phyloP scores from a whole-genome alignment of 345 rosid species.

The Corymbia maculata region DNA sequence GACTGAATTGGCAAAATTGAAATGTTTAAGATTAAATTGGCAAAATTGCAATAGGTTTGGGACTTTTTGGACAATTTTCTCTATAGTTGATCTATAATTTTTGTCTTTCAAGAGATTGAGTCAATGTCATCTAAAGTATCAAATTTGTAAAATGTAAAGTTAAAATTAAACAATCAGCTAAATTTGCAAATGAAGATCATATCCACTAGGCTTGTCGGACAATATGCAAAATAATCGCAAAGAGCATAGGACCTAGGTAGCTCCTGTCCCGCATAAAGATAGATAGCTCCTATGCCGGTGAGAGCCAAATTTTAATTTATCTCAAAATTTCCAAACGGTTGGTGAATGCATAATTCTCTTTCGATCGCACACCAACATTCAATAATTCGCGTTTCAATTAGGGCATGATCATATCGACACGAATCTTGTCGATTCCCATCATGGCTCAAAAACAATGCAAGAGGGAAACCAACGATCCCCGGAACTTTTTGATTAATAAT shows the following conservation, averaged over 20 bases:
- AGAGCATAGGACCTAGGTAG: neutral
- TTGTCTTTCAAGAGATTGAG: neutral
- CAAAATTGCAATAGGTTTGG: neutral
- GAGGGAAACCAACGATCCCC: neutral
- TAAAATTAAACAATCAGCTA: neutral
- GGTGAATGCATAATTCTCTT: neutral
- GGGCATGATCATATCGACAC: neutral
- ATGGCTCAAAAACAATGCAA: constrained; percentile 6
- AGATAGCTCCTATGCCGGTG: neutral
- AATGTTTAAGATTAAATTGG: neutral
- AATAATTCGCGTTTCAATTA: neutral
- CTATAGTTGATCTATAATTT: neutral
- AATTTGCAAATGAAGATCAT: neutral
- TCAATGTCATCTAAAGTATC: neutral
- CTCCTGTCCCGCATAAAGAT: neutral
- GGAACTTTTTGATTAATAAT: neutral
- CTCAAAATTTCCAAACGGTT: neutral
- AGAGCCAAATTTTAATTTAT: neutral
- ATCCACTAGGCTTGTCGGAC: neutral
- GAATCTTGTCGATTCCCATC: neutral
- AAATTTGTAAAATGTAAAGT: neutral
- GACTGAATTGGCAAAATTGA: too few species aligned
- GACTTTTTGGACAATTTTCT: neutral
- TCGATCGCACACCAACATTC: neutral
- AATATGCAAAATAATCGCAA: neutral